These are phyloP conservation scores for Penicillium coprophilum DNA, from an alignment of 495 filamentous ascomycete species.

Conservation along the genomic window DNA sequence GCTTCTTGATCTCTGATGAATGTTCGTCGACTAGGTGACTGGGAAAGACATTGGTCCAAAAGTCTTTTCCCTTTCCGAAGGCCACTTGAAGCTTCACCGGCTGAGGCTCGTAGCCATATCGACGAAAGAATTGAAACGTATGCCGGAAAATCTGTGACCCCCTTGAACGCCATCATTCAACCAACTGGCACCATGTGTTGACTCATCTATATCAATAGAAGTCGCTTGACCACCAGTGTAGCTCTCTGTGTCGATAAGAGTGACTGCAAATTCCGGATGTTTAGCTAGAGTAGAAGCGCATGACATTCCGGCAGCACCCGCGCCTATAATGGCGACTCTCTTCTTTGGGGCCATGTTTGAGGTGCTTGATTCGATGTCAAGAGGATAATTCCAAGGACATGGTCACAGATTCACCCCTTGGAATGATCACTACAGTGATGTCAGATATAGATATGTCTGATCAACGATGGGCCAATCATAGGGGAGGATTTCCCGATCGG, in stretches of 20 bases:
- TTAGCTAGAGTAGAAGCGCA: slow-evolving; percentile 72
- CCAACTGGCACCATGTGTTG: slow-evolving; percentile 68
- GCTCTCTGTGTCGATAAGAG: slow-evolving; percentile 64
- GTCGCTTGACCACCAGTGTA: slow-evolving; percentile 81
- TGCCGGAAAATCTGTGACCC: slow-evolving; percentile 79
- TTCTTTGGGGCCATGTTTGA: not conserved
- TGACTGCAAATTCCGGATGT: slow-evolving; percentile 74
- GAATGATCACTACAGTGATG: too few relatives aligned
- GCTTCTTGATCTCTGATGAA: slow-evolving; percentile 63
- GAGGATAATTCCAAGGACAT: too few relatives aligned
- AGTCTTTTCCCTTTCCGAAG: slow-evolving; percentile 73
- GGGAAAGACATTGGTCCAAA: slow-evolving; percentile 83
- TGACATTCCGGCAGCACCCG: slow-evolving; percentile 49
- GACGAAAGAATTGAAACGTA: slow-evolving; percentile 73
- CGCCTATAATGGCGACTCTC: slow-evolving; percentile 4
- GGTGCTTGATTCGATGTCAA: too few relatives aligned
- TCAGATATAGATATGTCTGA: too few relatives aligned
- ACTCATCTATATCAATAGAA: slow-evolving; percentile 69
- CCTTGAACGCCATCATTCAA: slow-evolving; percentile 86
- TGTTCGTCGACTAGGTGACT: slow-evolving; percentile 63
- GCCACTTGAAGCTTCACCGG: slow-evolving; percentile 76
- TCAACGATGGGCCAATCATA: too few relatives aligned
- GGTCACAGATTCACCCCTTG: too few relatives aligned
- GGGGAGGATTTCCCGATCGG: too few relatives aligned
- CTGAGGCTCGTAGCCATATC: slow-evolving; percentile 64